Evolutionary conservation across 2,329 filamentous ascomycete species (phyloP).

Genomic region (Fusarium tanahbumbuense): DNA sequence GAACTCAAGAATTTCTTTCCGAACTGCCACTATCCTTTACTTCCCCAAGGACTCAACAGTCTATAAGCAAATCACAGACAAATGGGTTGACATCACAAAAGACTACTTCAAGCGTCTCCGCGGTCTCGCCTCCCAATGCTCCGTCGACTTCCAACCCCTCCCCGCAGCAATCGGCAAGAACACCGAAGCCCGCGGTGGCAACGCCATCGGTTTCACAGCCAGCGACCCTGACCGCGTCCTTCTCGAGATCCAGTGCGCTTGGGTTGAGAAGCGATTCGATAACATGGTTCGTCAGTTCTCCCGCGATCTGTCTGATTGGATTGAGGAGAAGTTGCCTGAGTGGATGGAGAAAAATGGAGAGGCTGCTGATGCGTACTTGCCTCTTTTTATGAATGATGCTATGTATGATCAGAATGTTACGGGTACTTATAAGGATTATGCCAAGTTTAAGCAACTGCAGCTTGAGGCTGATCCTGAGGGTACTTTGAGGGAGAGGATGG

Average conservation of each 20-base stretch:
- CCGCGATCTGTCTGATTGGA: constrained; percentile 8
- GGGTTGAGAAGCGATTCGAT: constrained; percentile 8
- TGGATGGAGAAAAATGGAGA: constrained; percentile 7
- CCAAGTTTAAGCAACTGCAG: constrained; percentile 11
- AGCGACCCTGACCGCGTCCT: not conserved
- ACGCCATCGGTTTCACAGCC: constrained; percentile 13
- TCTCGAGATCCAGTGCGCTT: constrained; percentile 24
- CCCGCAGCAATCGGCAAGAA: constrained; percentile 9
- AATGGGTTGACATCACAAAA: not conserved
- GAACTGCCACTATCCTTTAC: constrained; percentile 20
- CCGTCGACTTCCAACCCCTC: constrained; percentile 27
- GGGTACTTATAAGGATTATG: constrained; percentile 8
- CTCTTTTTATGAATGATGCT: constrained; percentile 22
- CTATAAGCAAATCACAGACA: constrained; percentile 13
- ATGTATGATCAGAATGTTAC: constrained; percentile 24
- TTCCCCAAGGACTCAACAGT: not conserved
- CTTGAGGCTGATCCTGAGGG: constrained; percentile 11
- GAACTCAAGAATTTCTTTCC: constrained; percentile 23
- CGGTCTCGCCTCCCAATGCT: constrained; percentile 21
- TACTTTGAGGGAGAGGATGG: constrained; percentile 7
- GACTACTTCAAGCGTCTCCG: constrained; percentile 10
- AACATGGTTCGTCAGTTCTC: constrained; percentile 8
- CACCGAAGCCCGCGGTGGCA: constrained; percentile 9
- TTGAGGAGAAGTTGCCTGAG: constrained; percentile 8
- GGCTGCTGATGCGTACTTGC: not conserved